Percentiles rank a stretch among this genome's conserved stretches.
Evolutionary conservation across 2,329 filamentous ascomycete species (phyloP).

Genomic region (Cordyceps pruinosa): DNA sequence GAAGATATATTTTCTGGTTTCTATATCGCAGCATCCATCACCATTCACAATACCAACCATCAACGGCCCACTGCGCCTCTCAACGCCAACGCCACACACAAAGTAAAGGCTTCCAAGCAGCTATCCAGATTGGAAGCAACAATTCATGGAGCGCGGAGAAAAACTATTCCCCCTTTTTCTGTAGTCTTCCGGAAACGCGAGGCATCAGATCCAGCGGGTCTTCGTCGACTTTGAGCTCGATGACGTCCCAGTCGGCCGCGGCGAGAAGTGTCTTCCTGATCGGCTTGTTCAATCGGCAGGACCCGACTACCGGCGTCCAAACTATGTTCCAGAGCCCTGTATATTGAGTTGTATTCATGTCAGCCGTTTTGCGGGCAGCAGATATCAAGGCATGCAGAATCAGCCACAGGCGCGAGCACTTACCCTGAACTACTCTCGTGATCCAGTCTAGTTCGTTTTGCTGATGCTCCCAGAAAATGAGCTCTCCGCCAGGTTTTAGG

Average conservation of each 20-base stretch:
- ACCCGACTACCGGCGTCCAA: not conserved
- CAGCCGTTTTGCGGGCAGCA: too few species aligned
- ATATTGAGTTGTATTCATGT: too few species aligned
- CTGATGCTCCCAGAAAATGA: conserved; percentile 40
- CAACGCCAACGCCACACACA: too few species aligned
- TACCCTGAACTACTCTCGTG: conserved; percentile 25
- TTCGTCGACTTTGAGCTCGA: not conserved
- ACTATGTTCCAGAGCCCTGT: conserved; percentile 2
- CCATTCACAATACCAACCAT: too few species aligned
- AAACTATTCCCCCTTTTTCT: too few species aligned
- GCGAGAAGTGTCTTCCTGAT: not conserved
- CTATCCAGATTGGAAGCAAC: too few species aligned
- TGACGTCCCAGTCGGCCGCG: conserved; percentile 7
- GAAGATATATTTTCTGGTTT: too few species aligned
- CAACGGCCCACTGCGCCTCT: too few species aligned
- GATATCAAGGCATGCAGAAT: too few species aligned
- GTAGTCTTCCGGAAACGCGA: not conserved
- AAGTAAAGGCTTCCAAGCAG: too few species aligned
- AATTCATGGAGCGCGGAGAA: too few species aligned
- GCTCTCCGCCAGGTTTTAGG: conserved; percentile 36
- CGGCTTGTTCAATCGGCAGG: conserved; percentile 2
- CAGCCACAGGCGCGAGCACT: conserved; percentile 9
- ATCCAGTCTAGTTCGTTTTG: conserved; percentile 18
- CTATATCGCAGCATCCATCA: too few species aligned
- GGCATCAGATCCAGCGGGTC: conserved; percentile 7